Conservation (phyloP, 306 rosid genomes). For the Corylus americana region DNA sequence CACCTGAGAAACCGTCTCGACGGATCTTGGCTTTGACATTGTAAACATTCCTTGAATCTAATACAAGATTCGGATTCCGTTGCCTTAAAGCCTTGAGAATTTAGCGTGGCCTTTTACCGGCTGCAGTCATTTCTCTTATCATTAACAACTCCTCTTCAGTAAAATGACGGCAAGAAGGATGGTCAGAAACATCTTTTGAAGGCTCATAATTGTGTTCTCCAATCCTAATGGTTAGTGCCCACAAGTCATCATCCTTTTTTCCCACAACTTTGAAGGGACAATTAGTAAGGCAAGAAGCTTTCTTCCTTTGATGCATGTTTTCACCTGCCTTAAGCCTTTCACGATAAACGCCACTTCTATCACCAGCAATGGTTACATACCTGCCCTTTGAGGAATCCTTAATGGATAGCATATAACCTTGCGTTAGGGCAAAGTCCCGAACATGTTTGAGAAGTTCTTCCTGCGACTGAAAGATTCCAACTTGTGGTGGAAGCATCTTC, state of each 20-base stretch:
- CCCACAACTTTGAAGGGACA: neutral
- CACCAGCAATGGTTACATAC: neutral
- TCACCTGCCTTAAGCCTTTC: neutral
- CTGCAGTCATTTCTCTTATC: neutral
- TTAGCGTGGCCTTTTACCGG: neutral
- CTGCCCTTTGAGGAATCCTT: neutral
- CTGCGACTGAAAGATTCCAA: neutral
- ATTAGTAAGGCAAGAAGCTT: neutral
- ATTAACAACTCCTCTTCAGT: neutral
- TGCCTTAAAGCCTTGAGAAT: neutral
- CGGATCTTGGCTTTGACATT: neutral
- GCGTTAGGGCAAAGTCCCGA: neutral
- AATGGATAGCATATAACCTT: conserved; percentile 1
- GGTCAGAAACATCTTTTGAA: neutral
- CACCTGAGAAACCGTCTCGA: neutral
- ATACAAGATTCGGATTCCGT: neutral
- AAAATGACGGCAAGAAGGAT: neutral
- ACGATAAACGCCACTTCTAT: neutral
- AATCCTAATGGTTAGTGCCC: neutral
- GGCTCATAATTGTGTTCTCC: conserved; percentile 1
- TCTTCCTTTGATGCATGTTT: neutral
- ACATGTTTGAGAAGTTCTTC: conserved; percentile 2
- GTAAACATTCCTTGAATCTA: neutral
- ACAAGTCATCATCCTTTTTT: conserved; percentile 1
- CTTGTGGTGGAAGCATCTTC: neutral